A percentile compares a stretch with the other conserved stretches of the same genome.
phyloP scores from a whole-genome alignment of 768 basidiomycete species.

The Leccinum subgranulosum region DNA sequence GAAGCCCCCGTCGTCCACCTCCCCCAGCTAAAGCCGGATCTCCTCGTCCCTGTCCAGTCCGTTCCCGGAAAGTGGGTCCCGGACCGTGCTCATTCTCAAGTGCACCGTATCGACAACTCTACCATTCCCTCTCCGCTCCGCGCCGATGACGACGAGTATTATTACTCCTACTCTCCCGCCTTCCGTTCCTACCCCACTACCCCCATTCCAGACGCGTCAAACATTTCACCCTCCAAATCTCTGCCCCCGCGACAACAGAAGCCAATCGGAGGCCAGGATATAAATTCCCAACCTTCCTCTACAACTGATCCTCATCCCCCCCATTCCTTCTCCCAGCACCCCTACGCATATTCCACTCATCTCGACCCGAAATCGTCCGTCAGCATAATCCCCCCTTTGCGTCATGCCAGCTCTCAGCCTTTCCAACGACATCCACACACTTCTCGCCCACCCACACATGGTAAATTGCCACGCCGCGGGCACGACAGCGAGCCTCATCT shows the following conservation, averaged over 20 bases:
- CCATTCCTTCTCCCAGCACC: conserved; percentile 38
- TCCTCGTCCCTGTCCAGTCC: conserved; percentile 5
- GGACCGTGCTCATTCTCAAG: conserved; percentile 1
- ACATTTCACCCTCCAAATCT: conserved; percentile 14
- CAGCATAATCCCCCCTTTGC: conserved; percentile 8
- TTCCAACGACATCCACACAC: conserved; percentile 16
- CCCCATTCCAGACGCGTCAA: conserved; percentile 12
- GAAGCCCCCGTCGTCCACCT: conserved; percentile 17
- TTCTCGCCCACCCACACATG: neutral
- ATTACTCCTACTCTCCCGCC: conserved; percentile 45
- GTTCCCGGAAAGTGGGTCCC: conserved; percentile 20
- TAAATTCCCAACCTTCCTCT: conserved; percentile 17
- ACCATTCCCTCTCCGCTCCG: conserved; percentile 21
- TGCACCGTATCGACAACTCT: conserved; percentile 9
- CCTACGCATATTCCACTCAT: conserved; percentile 47
- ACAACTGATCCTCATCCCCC: conserved; percentile 6
- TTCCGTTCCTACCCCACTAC: conserved; percentile 10
- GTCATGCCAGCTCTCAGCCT: conserved; percentile 25
- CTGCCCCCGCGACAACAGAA: conserved; percentile 17
- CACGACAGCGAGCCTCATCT: neutral
- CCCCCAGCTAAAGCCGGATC: conserved; percentile 9
- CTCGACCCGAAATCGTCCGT: conserved; percentile 4
- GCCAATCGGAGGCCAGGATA: conserved; percentile 1
- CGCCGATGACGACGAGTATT: conserved; percentile 44
- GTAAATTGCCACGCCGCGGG: conserved; percentile 2